Conservation (phyloP, 352 stramenopile genomes). For the Phytophthora pinifolia region DNA sequence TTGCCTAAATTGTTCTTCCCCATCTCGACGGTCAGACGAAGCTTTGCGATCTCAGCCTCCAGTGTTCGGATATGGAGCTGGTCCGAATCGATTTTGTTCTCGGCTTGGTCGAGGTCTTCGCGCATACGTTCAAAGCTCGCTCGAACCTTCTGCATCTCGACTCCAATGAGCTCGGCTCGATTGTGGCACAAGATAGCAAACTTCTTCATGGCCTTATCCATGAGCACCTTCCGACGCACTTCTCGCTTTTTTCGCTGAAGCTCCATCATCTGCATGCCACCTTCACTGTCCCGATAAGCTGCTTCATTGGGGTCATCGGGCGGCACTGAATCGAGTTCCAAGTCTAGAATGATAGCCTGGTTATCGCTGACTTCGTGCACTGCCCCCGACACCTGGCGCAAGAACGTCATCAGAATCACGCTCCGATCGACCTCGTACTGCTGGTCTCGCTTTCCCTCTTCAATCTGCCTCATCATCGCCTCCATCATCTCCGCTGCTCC, state of each 20-base stretch:
- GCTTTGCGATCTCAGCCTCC: constrained; percentile 66
- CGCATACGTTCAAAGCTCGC: constrained; percentile 43
- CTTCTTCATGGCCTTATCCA: constrained; percentile 77
- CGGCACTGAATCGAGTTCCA: constrained; percentile 38
- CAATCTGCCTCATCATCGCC: constrained; percentile 62
- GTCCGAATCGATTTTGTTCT: constrained; percentile 76
- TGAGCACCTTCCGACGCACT: constrained; percentile 63
- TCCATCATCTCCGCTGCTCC: constrained; percentile 65
- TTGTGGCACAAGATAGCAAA: constrained; percentile 65
- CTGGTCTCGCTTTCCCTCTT: constrained; percentile 65
- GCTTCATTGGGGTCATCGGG: constrained; percentile 30
- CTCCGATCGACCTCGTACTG: constrained; percentile 60
- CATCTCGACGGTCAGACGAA: constrained; percentile 64
- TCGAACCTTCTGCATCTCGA: constrained; percentile 59
- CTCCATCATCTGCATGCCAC: constrained; percentile 45
- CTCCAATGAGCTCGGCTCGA: constrained; percentile 51
- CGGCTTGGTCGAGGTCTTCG: constrained; percentile 59
- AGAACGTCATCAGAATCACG: constrained; percentile 51
- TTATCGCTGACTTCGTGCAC: constrained; percentile 57
- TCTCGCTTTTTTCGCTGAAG: constrained; percentile 73
- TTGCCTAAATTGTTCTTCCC: constrained; percentile 49
- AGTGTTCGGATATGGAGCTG: constrained; percentile 59
- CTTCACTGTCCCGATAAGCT: constrained; percentile 4
- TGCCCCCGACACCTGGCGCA: constrained; percentile 56
- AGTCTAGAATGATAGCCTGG: constrained; percentile 42